Base-by-base conservation (phyloP, 108 stramenopile species). In the Nitzschia sp. region DNA sequence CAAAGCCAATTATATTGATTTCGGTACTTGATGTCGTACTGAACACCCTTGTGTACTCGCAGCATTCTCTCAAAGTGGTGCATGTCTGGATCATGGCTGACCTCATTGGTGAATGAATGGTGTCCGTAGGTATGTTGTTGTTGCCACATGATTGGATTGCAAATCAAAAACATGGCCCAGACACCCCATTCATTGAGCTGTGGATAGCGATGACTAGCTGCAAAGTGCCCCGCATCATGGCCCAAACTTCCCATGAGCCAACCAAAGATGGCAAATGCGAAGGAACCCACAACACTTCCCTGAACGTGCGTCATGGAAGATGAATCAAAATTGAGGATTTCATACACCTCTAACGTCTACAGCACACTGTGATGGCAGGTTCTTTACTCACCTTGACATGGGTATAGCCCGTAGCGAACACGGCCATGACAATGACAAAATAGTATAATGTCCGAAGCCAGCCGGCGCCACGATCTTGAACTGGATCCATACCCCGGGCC, bases 81-180 rank as follows among this genome's bases (percentile, higher is more conserved):
- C 17, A 89, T 53, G 68, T 89, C 87, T 1, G 87, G 87, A 79
- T 89, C 87, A 8, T 76, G 72, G 25, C 79, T 74, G 55, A 84
- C 70, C 54, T 85, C 82, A 55, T 89, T 89, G 24, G 87, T 89
- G 66, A 63, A 76, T 18, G 74, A 72, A 68, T 89, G 87, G 59
- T 89, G 87, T 6, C 82, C 87, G 56, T 81, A 89, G 18, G 87
- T 89, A 58, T 89, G 87, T 63, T 89, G 87, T 8, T 89, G 87
- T 38, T 80, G 78, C 87, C 87, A 89, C 76, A 89, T 62, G 62
- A 85, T 83, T 53, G 84, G 84, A 65, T 84, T 85, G 63, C 82
- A 77, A 56, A 89, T 57, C 30, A 82, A 77, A 42, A 72, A 77
- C 64, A 89, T 83, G 51, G 72, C 82, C 76, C 74, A 84, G 11